A percentile compares a stretch with the other conserved stretches of the same genome.
phyloP scores from a whole-genome alignment of 1,284 basidiomycete species.

The Ganoderma resinaceum region DNA sequence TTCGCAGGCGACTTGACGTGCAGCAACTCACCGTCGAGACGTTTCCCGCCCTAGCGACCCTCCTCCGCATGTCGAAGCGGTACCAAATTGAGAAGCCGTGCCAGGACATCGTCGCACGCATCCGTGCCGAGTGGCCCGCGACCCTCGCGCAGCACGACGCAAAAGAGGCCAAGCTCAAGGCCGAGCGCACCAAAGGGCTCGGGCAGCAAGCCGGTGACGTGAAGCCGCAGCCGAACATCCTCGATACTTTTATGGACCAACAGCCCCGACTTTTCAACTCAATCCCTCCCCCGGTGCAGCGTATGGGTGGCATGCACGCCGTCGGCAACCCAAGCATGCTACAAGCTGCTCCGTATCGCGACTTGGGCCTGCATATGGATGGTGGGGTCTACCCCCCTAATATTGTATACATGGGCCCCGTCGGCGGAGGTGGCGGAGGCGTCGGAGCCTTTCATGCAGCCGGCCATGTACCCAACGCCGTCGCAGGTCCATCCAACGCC shows the following conservation, averaged over 20 bases:
- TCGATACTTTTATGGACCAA: neutral
- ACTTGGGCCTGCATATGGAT: neutral
- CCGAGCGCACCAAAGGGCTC: neutral
- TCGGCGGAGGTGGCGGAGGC: neutral
- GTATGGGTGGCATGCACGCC: neutral
- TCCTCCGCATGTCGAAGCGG: slow-evolving; percentile 38
- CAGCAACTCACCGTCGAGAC: slow-evolving; percentile 34
- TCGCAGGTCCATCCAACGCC: slow-evolving; percentile 1
- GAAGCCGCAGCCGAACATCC: neutral
- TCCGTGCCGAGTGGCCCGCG: slow-evolving; percentile 42
- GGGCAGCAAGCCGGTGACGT: neutral
- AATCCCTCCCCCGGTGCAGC: neutral
- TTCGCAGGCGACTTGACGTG: slow-evolving; percentile 33
- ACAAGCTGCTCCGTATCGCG: neutral
- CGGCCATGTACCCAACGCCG: neutral
- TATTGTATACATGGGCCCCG: neutral
- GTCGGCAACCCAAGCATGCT: neutral
- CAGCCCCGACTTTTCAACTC: neutral
- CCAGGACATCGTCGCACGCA: slow-evolving; percentile 36
- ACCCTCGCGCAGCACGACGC: slow-evolving; percentile 39
- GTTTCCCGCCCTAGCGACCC: slow-evolving; percentile 32
- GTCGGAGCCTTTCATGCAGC: neutral
- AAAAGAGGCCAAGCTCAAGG: slow-evolving; percentile 21
- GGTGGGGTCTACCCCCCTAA: neutral
- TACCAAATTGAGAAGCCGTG: slow-evolving; percentile 37